Conservation (phyloP, 345 rosid genomes). For the Sisymbrium irio region DNA sequence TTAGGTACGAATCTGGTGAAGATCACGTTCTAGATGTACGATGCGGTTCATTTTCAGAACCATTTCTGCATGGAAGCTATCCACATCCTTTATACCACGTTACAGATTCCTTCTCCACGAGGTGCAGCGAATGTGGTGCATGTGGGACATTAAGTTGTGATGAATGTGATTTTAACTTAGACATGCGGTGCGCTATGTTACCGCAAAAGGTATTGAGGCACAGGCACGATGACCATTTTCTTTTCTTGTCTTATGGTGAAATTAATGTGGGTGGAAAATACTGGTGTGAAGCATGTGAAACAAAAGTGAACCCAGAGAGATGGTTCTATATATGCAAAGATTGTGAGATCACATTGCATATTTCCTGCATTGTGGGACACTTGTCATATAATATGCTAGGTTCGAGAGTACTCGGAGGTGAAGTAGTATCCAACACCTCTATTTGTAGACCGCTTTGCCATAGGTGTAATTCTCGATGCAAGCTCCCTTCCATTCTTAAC, state of each 20-base stretch:
- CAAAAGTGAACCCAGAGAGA: background rate
- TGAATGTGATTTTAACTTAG: background rate
- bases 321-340: conserved; percentile 20
- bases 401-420: background rate
- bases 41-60: background rate
- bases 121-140: too few species aligned
- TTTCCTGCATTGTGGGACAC: background rate
- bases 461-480: background rate
- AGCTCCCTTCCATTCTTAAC: background rate
- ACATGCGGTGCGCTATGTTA: background rate
- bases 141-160: too few species aligned
- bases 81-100: conserved; percentile 7
- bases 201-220: background rate
- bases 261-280: background rate
- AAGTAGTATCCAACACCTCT: conserved; percentile 7
- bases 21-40: background rate
- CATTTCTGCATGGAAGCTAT: conserved; percentile 4
- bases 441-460: background rate
- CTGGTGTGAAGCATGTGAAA: conserved; percentile 12
- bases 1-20: background rate
- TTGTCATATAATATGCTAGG: background rate
- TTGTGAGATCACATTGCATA: background rate
- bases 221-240: background rate
- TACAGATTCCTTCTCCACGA: too few species aligned
- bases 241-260: background rate